Evolutionary conservation across 2,329 filamentous ascomycete genomes (phyloP), one percentile per base, ranked within the genome.

Genomic region (Aspergillus sp.): DNA sequence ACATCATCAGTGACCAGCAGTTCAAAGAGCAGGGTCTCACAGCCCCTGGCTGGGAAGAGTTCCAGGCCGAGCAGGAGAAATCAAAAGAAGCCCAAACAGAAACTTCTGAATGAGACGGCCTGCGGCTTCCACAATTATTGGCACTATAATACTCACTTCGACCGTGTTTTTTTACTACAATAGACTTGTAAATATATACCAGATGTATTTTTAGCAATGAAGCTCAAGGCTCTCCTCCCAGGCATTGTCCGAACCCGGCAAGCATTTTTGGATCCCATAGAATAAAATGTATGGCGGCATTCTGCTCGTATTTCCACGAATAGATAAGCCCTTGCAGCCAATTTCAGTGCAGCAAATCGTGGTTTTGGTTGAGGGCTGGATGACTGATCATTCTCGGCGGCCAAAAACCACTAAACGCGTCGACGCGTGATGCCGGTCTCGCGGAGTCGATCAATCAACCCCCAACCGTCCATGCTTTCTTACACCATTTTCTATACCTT

Each of bases 1-100:
- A 79, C 46, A 77, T 87, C 43, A 70, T 87, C 5, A 73, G 76
- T 12, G 84, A 87, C 57, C 77, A 79, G 37, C 77, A 84, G 21
- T 86, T 81, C 62, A 75, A 77, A 49, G 71, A 70, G 12, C 66
- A 70, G 44, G 80, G 79, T 1, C 68, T 81, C 19, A 74, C 70
- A 14, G 80, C 75, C 40, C 81, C 82, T 15, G 82, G 82, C 2
- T 85, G 81, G 81, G 75, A 79, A 54, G 73, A 75, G 31, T 60
- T 66, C 21, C 24, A 31, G 4, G 14, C 54, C n/a, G 21, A 54
- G 21, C 15, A 7, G 31, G 37, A 47, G n/a, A 45, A 56, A 27
- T 19, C 46, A 3, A 55, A 50, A 31, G 40, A 12, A 33, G 35
- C 12, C 14, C 5, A 43, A 21, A 27, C 24, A 19, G 24, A 54